phyloP scores from a whole-genome alignment of 495 filamentous ascomycete species.

The Penicillium ochrochloron region DNA sequence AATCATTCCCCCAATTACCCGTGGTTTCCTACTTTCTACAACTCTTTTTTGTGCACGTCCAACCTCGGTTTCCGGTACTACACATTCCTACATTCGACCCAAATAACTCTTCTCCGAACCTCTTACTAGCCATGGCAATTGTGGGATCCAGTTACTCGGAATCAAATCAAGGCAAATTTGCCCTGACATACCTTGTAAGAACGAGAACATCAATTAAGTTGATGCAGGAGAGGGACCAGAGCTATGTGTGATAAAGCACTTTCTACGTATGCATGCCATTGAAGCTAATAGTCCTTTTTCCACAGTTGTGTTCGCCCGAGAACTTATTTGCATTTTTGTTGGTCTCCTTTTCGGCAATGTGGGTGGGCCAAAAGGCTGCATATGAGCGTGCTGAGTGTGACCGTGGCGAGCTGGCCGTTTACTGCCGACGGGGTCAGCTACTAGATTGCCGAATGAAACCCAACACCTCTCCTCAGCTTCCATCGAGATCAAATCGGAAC shows the following conservation, averaged over 20 bases:
- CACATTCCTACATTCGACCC: background rate
- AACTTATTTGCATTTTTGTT: background rate
- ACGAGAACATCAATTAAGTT: background rate
- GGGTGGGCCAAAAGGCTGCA: background rate
- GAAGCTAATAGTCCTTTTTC: background rate
- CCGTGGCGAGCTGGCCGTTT: background rate
- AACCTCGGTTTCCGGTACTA: background rate
- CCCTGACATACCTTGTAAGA: background rate
- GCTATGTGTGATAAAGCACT: background rate
- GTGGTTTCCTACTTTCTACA: background rate
- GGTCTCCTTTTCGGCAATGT: background rate
- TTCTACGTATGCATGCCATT: background rate
- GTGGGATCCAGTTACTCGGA: background rate
- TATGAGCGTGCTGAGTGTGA: background rate
- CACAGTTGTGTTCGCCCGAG: background rate
- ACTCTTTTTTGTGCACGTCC: background rate
- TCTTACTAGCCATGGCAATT: background rate
- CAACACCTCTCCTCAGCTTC: background rate
- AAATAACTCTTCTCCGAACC: background rate
- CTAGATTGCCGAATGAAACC: background rate
- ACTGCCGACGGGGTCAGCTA: background rate
- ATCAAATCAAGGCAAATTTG: background rate
- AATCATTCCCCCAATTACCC: background rate
- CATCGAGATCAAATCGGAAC: background rate
- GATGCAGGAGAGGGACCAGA: background rate